These are phyloP conservation scores for Cladosporium austrohemisphaericum DNA, from an alignment of 2,329 filamentous ascomycete species.

Conservation along the genomic window DNA sequence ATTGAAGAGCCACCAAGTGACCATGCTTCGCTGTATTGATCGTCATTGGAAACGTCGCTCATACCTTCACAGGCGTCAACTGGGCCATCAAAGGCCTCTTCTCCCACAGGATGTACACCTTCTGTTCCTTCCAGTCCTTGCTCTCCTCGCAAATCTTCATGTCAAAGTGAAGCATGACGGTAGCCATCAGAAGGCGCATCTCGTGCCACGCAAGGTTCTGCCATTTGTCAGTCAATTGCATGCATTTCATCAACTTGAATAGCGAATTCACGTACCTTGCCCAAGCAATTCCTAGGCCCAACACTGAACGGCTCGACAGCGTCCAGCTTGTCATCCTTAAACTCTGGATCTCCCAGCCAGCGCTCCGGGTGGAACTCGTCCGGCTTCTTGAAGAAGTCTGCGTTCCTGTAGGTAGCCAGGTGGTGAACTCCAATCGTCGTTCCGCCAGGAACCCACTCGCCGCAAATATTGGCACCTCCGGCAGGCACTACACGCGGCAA, in stretches of 20 bases:
- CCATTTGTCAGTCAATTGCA: no score
- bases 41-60: no score
- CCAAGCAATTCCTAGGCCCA: slow-evolving; percentile 27
- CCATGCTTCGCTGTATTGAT: no score
- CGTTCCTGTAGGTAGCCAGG: slow-evolving; percentile 20
- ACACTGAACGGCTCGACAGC: slow-evolving; percentile 30
- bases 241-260: no score
- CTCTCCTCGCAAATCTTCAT: slow-evolving; percentile 26
- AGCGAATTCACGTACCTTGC: slow-evolving; percentile 20
- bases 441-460: slow-evolving; percentile 20
- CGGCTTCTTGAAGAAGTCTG: slow-evolving; percentile 22
- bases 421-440: slow-evolving; percentile 21
- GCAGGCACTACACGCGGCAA: slow-evolving; percentile 29
- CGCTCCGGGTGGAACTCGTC: slow-evolving; percentile 32
- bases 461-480: slow-evolving; percentile 27
- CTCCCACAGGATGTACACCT: slow-evolving; percentile 30
- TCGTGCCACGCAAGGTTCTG: slow-evolving; percentile 36
- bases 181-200: slow-evolving; percentile 36
- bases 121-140: slow-evolving; percentile 30
- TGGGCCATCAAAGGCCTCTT: slow-evolving; percentile 28
- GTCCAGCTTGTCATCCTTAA: slow-evolving; percentile 27
- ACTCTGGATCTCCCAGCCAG: slow-evolving; percentile 28
- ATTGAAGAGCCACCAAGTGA: no score
- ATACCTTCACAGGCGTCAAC: no score
- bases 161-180: slow-evolving; percentile 38